Evolutionary conservation across 1,139 yeast species (phyloP), one percentile per base, ranked within the genome.

Genomic region (Taphrina sp.): DNA sequence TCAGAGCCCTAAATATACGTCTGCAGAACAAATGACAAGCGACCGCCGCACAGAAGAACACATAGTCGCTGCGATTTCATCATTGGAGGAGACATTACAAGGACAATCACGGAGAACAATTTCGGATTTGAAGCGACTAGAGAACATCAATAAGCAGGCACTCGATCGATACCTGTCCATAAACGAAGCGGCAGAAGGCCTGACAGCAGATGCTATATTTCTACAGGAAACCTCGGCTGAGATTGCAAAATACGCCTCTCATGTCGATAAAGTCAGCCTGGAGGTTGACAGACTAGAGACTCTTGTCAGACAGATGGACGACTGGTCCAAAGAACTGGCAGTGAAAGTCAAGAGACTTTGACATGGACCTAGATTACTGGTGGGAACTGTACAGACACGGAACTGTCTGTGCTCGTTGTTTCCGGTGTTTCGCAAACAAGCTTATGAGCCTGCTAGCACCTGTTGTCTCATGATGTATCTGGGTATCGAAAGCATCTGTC

Each of bases 281-380:
- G 35, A 45, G 10, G 42, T 45, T 5, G 16, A 22, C 42, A 8
- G 42, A 17, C 20, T 45, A 16, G 52, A 45, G 42, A 7, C 14
- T 5, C 17, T 45, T 12, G 52, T 36, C 37, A 16, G 17, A 23
- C 26, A 45, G 23, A 35, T 45, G 52, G 22, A 35, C 35, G 52
- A 45, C 24, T 45, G 52, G 52, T 45, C 52, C 8, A 22, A 14
- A 24, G 52, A 45, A 24, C 14, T 45, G 24, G 52, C 47, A 12
- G 37, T 43, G 28, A 43, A 43, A 14, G 47, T 43, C 24, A 43
- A 43, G 47, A 16, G 47, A 19, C 22, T 37, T 7, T 37, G 19
- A 26, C 10, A n/a, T n/a, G n/a, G n/a, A n/a, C n/a, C n/a, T n/a
- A n/a, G n/a, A n/a, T n/a, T n/a, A n/a, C n/a, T n/a, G n/a, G n/a